Evolutionary conservation across 257 asterid species (phyloP).

Genomic region (Verbascum thapsus): DNA sequence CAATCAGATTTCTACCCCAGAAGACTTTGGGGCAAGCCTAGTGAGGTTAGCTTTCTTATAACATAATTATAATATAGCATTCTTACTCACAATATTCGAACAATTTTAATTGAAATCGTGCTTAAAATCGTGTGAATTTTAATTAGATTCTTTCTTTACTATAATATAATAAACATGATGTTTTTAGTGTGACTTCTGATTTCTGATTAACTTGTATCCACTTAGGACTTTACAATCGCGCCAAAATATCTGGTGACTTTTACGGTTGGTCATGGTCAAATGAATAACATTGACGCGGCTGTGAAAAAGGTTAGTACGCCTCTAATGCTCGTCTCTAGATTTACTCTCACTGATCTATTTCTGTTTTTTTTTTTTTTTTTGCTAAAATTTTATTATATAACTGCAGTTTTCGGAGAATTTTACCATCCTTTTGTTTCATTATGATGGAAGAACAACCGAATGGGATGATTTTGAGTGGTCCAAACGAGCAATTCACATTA

Average conservation of each 20-base stretch:
- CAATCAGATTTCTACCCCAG: constrained; percentile 69
- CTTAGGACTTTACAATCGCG: constrained; percentile 54
- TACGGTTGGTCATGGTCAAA: constrained; percentile 66
- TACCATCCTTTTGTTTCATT: constrained; percentile 66
- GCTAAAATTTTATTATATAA: no score
- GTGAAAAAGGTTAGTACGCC: constrained; percentile 67
- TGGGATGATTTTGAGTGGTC: constrained; percentile 89
- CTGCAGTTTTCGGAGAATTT: constrained; percentile 67
- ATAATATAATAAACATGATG: neutral
- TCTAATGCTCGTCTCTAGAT: no score
- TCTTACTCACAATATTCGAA: no score
- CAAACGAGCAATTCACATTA: constrained; percentile 61
- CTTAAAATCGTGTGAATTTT: no score
- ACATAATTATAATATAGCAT: no score
- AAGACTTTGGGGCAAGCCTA: constrained; percentile 81
- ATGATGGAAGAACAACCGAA: constrained; percentile 65
- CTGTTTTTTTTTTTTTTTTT: no score
- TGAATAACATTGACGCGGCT: constrained; percentile 58
- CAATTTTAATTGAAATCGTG: no score
- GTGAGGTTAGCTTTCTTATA: no score
- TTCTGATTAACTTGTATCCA: constrained; percentile 15
- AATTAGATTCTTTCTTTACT: neutral
- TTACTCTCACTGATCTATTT: no score
- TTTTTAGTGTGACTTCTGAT: constrained; percentile 5
- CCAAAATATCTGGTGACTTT: constrained; percentile 70